Evolutionary conservation across 768 basidiomycete species (phyloP), one percentile per base, ranked within the genome.

Genomic region (Panus rudis): DNA sequence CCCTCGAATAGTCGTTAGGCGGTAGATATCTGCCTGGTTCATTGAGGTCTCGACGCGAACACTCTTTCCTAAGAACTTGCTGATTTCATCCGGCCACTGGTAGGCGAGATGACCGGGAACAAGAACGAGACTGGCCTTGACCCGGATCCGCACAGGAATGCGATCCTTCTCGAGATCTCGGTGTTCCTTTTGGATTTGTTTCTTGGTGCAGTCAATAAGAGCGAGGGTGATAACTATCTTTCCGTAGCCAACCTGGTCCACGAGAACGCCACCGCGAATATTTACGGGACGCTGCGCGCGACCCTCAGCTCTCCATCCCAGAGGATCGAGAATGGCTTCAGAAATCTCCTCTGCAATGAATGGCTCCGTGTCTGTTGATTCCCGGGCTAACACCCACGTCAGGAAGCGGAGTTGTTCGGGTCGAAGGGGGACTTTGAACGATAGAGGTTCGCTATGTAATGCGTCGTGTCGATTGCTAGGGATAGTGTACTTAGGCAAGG

Each of bases 1-100:
- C 96, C 34, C 96, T 79, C 13, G 93, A 96, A 61, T 94, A 98
- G n/a, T n/a, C n/a, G n/a, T n/a, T n/a, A n/a, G n/a, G n/a, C n/a
- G n/a, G n/a, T n/a, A n/a, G n/a, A n/a, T n/a, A n/a, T n/a, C n/a
- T n/a, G n/a, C n/a, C n/a, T n/a, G n/a, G n/a, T n/a, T n/a, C n/a
- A n/a, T n/a, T n/a, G n/a, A n/a, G n/a, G n/a, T n/a, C n/a, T n/a
- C n/a, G n/a, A n/a, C n/a, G n/a, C n/a, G n/a, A n/a, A n/a, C n/a
- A n/a, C n/a, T 65, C 33, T 65, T 65, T 5, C 75, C 72, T 3
- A 79, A 76, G 61, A 97, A 97, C 62, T 94, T 92, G 52, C 68
- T 63, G 39, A 85, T 78, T 61, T 97, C 93, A 4, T 82, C 82
- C 14, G 75, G 75, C 93, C 93, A 97, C 59, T 97, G 93, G 34